A percentile compares a stretch with the other conserved stretches of the same genome.
phyloP scores from a whole-genome alignment of 352 stramenopile genomes.

The Synura sp. region DNA sequence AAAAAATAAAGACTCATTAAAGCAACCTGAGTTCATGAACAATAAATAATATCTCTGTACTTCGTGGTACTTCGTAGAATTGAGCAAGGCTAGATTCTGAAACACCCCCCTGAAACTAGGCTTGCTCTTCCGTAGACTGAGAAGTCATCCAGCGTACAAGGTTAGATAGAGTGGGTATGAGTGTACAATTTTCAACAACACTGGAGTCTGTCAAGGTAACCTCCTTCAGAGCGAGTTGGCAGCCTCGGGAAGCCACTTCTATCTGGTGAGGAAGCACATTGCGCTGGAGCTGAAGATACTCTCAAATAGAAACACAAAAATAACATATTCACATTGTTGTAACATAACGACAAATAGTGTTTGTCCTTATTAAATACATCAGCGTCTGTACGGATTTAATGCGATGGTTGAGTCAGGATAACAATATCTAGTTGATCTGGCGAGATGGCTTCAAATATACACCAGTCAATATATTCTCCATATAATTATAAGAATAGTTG shows the following conservation, averaged over 20 bases:
- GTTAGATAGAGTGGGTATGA: too few species aligned
- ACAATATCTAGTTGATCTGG: too few species aligned
- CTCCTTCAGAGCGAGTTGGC: conserved; percentile 35
- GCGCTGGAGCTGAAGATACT: conserved; percentile 37
- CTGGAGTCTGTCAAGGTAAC: conserved; percentile 35
- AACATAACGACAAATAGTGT: conserved; percentile 18
- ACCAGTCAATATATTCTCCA: too few species aligned
- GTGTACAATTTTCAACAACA: conserved; percentile 40
- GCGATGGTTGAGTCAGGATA: too few species aligned
- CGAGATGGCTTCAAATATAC: too few species aligned
- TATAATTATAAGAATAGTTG: too few species aligned
- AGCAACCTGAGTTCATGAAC: conserved; percentile 35
- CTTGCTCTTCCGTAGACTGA: conserved; percentile 39
- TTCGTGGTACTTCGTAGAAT: too few species aligned
- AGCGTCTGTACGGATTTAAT: conserved; percentile 38
- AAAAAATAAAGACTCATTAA: conserved; percentile 42
- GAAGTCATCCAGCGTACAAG: conserved; percentile 36
- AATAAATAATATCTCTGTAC: conserved; percentile 42
- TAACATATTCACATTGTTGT: conserved; percentile 31
- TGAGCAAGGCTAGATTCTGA: too few species aligned
- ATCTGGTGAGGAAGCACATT: conserved; percentile 38
- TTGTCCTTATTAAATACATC: conserved; percentile 37
- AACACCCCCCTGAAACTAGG: conserved; percentile 36
- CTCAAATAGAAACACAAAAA: conserved; percentile 38
- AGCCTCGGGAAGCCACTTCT: too few species aligned